These are phyloP conservation scores for Tetraselmis chui DNA, from an alignment of 139 green algal species.

Conservation along the genomic window DNA sequence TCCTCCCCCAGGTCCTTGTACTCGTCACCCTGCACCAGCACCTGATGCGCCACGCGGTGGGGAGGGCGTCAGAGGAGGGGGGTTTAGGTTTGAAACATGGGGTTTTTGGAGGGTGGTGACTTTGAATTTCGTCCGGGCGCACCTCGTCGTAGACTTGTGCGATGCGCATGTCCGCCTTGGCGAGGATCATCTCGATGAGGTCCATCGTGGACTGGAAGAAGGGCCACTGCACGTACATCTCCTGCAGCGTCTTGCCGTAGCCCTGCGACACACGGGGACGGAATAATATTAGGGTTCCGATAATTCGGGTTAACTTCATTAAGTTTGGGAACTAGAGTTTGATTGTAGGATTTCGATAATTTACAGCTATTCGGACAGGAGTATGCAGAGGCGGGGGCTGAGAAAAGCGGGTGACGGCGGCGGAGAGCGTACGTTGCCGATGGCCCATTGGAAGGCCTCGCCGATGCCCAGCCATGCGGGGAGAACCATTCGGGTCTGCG, in stretches of 20 bases:
- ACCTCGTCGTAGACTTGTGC: conserved; percentile 54
- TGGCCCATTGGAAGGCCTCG: conserved; percentile 65
- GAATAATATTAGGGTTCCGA: too few species aligned
- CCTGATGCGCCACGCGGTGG: neutral
- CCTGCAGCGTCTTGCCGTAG: conserved; percentile 55
- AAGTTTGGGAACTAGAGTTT: too few species aligned
- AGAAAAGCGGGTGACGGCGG: neutral
- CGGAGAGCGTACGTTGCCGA: conserved; percentile 25
- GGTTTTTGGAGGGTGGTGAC: neutral
- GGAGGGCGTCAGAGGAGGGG: neutral
- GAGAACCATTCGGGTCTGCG: conserved; percentile 90
- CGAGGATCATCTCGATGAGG: conserved; percentile 98
- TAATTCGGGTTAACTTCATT: too few species aligned
- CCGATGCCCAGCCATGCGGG: conserved; percentile 96
- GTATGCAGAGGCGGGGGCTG: too few species aligned
- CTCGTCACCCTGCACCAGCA: conserved; percentile 12
- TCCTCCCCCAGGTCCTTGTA: conserved; percentile 57
- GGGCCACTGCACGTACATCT: conserved; percentile 95
- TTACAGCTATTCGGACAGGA: too few species aligned
- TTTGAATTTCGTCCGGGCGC: conserved; percentile 19
- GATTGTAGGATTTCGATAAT: too few species aligned
- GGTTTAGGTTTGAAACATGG: neutral
- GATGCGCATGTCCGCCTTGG: conserved; percentile 88
- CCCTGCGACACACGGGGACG: too few species aligned
- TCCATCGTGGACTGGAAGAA: conserved; percentile 96